A percentile compares a stretch with the other conserved stretches of the same genome.
phyloP scores from a whole-genome alignment of 805 yeast genomes.

The Saccharomycopsis schoenii region DNA sequence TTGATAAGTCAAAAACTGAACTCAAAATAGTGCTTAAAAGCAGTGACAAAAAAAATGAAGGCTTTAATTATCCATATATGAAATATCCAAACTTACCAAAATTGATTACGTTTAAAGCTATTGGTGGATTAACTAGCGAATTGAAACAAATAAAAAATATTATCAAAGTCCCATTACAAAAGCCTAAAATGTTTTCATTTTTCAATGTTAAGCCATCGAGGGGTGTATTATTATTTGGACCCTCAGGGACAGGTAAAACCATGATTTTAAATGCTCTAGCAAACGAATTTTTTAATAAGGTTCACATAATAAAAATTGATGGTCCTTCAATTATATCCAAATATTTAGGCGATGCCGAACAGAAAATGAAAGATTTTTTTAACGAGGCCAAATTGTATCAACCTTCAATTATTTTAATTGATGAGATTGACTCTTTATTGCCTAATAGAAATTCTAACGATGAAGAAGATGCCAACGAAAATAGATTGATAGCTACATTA shows the following conservation, averaged over 20 bases:
- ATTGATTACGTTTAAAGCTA: constrained; percentile 36
- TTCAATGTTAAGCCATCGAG: constrained; percentile 91
- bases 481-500: constrained; percentile 82
- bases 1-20: constrained; percentile 28
- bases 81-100: constrained; percentile 36
- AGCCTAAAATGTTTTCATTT: constrained; percentile 64
- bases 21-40: constrained; percentile 12
- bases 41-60: neutral
- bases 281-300: constrained; percentile 46
- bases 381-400: constrained; percentile 78
- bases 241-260: constrained; percentile 96
- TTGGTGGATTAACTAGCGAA: constrained; percentile 74
- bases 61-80: constrained; percentile 16
- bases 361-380: constrained; percentile 69
- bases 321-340: constrained; percentile 91
- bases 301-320: constrained; percentile 77
- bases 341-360: constrained; percentile 91
- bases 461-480: constrained; percentile 41
- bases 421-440: constrained; percentile 87
- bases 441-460: constrained; percentile 45
- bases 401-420: constrained; percentile 82
- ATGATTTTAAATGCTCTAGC: constrained; percentile 80
- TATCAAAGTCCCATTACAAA: constrained; percentile 70
- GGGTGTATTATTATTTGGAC: constrained; percentile 90
- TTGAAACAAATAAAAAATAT: constrained; percentile 52